These are phyloP conservation scores for Chaetomiaceae sp. DNA, from an alignment of 2,329 filamentous ascomycete species.

Conservation along the genomic window DNA sequence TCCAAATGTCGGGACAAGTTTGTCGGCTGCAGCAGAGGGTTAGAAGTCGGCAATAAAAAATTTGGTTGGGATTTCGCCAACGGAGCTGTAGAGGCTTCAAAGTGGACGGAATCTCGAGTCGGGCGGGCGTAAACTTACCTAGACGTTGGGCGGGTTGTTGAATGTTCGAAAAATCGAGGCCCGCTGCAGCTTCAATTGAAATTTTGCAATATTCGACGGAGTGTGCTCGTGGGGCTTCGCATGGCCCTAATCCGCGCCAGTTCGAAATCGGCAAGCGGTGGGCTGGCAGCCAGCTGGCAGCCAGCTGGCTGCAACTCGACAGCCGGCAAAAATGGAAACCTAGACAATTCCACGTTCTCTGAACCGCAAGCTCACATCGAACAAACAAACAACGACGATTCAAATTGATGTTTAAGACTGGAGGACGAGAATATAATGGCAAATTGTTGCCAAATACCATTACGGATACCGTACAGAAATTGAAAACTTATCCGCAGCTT, in stretches of 20 bases:
- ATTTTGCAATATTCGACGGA: conserved; percentile 29
- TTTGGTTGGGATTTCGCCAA: not conserved
- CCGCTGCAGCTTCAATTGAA: conserved; percentile 26
- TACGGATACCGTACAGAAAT: no score
- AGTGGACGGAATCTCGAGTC: not conserved
- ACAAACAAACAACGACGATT: no score
- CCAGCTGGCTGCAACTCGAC: no score
- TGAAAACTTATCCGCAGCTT: no score
- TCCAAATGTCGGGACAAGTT: conserved; percentile 28
- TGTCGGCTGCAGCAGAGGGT: conserved; percentile 18
- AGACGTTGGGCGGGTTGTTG: conserved; percentile 26
- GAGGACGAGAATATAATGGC: no score
- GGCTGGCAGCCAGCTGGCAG: conserved; percentile 17
- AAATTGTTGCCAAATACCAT: no score
- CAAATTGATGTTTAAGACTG: no score
- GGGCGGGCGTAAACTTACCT: conserved; percentile 23
- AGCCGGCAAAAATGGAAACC: no score
- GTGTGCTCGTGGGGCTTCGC: conserved; percentile 26
- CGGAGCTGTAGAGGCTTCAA: not conserved
- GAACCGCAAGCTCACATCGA: no score
- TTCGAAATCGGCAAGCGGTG: conserved; percentile 2
- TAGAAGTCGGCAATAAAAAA: conserved; percentile 16
- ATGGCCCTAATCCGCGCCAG: conserved; percentile 27
- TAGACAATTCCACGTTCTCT: no score
- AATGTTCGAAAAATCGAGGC: conserved; percentile 26